A percentile compares a stretch with the other conserved stretches of the same genome.
Evolutionary conservation across 2,329 filamentous ascomycete genomes (phyloP).

Genomic region (Aspergillus fijiensis): DNA sequence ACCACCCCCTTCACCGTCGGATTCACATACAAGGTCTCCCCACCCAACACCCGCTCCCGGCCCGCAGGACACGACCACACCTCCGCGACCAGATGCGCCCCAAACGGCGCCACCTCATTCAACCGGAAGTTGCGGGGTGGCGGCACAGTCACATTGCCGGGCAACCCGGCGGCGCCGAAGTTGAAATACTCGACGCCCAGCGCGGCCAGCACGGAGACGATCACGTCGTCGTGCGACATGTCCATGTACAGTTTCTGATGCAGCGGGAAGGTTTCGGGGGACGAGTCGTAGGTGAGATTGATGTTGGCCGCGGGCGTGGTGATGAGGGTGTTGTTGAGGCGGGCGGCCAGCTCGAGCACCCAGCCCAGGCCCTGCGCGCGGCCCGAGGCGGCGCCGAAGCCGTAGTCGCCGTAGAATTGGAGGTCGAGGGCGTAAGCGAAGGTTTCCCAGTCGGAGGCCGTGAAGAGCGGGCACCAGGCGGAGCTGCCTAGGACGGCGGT

Average conservation of each 20-base stretch:
- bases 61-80: slow-evolving; percentile 51
- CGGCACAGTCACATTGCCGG: slow-evolving; percentile 33
- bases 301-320: slow-evolving; percentile 51
- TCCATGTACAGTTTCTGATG: slow-evolving; percentile 53
- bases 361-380: slow-evolving; percentile 56
- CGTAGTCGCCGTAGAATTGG: slow-evolving; percentile 50
- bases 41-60: slow-evolving; percentile 38
- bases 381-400: slow-evolving; percentile 51
- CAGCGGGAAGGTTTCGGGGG: slow-evolving; percentile 49
- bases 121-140: slow-evolving; percentile 52
- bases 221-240: slow-evolving; percentile 56
- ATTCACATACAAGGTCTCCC: slow-evolving; percentile 26
- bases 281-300: slow-evolving; percentile 51
- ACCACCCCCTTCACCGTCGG: slow-evolving; percentile 18
- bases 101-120: slow-evolving; percentile 55
- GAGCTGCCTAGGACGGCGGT: slow-evolving; percentile 50
- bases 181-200: slow-evolving; percentile 56
- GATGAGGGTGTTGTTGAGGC: slow-evolving; percentile 50
- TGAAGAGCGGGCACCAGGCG: slow-evolving; percentile 56
- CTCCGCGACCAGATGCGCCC: slow-evolving; percentile 56
- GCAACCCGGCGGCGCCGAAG: slow-evolving; percentile 28
- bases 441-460: slow-evolving; percentile 54
- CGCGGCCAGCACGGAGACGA: slow-evolving; percentile 52
- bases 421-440: slow-evolving; percentile 56
- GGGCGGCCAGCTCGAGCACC: slow-evolving; percentile 52